Percentiles rank a stretch among this genome's conserved stretches.
These are phyloP conservation scores for Phoenix dactylifera DNA, from an alignment of 176 grass and related monocot species.

Conservation along the genomic window DNA sequence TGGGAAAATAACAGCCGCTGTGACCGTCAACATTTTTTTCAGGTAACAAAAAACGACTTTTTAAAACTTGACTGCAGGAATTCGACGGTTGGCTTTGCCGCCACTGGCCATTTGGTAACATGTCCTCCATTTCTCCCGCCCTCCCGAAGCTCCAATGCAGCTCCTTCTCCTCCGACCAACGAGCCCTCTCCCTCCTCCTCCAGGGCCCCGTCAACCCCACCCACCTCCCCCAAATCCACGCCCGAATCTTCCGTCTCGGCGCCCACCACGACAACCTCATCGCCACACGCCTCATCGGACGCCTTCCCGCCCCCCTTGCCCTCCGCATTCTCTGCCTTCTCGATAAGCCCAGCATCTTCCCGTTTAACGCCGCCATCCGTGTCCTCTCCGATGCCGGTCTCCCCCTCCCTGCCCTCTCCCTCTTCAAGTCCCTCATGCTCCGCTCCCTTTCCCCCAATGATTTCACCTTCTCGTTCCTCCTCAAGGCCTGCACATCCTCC, in stretches of 20 bases:
- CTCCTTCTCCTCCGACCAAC: too few species aligned
- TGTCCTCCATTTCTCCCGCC: too few species aligned
- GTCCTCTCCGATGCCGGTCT: constrained; percentile 3
- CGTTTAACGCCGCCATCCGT: constrained; percentile 9
- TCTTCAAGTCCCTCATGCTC: constrained; percentile 3
- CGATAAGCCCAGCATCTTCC: not conserved
- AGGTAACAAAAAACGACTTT: too few species aligned
- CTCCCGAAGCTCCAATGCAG: too few species aligned
- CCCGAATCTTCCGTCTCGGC: not conserved
- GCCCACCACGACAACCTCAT: not conserved
- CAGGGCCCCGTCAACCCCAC: not conserved
- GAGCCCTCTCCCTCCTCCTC: constrained; percentile 1
- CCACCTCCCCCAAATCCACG: constrained; percentile 4
- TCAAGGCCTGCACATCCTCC: not conserved
- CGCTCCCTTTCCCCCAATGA: not conserved
- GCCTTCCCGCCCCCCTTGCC: constrained; percentile 5
- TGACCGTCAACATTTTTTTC: too few species aligned
- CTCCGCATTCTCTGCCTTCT: constrained; percentile 1
- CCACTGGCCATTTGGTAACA: too few species aligned
- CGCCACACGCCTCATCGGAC: constrained; percentile 1
- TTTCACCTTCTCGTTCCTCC: constrained; percentile 19
- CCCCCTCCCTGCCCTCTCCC: not conserved
- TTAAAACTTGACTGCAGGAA: too few species aligned
- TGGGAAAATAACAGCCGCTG: too few species aligned
- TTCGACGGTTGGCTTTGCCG: too few species aligned